Conservation (phyloP, 371 early-diverging fungal genomes). For the Saksenaea vasiformis region DNA sequence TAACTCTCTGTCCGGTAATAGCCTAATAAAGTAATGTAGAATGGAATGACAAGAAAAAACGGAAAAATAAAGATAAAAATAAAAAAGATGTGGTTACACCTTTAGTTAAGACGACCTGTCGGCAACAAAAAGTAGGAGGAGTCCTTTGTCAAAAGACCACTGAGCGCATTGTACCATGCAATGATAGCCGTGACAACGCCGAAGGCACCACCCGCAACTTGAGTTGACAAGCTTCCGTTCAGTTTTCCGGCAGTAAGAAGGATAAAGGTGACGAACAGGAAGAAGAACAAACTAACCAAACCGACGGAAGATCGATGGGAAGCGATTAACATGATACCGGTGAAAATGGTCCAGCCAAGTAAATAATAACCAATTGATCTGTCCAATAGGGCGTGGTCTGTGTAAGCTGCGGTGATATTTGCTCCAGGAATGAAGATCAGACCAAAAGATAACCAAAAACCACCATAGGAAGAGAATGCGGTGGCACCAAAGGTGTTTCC, state of each 20-base stretch:
- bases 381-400: conserved; percentile 36
- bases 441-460: conserved; percentile 80
- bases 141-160: conserved; percentile 59
- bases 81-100: not conserved
- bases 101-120: conserved; percentile 47
- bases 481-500: conserved; percentile 86
- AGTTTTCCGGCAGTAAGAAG: conserved; percentile 56
- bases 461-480: conserved; percentile 78
- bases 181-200: conserved; percentile 68
- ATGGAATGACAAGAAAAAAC: not conserved
- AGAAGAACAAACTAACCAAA: conserved; percentile 62
- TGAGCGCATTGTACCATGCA: conserved; percentile 76
- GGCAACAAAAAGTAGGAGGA: conserved; percentile 64
- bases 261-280: conserved; percentile 65
- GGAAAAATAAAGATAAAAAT: not conserved
- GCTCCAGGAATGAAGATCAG: conserved; percentile 62
- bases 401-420: conserved; percentile 48
- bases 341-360: conserved; percentile 69
- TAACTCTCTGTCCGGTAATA: not conserved
- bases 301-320: conserved; percentile 65
- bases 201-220: conserved; percentile 65
- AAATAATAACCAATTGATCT: conserved; percentile 72
- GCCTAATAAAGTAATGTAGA: conserved; percentile 2
- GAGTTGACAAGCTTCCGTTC: conserved; percentile 31
- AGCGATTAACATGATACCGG: conserved; percentile 68